Evolutionary conservation across 768 basidiomycete species (phyloP).

Genomic region (Mycena latifolia): DNA sequence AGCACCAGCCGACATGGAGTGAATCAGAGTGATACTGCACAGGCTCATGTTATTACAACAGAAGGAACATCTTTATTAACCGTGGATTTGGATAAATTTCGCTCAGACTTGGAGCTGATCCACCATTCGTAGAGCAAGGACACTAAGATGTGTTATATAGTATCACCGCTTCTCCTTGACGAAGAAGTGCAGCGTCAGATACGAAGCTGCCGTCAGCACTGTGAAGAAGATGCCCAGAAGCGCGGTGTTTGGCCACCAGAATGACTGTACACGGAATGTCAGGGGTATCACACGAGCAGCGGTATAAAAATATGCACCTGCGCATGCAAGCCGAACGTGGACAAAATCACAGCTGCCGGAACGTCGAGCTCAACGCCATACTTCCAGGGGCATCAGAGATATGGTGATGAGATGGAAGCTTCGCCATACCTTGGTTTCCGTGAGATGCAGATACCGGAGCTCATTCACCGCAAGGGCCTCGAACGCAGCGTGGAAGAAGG

Average conservation of each 20-base stretch:
- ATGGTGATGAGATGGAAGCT: neutral
- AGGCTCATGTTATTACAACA: conserved; percentile 14
- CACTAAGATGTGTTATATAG: conserved; percentile 5
- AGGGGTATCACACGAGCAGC: neutral
- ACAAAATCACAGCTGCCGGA: conserved; percentile 95
- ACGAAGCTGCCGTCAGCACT: conserved; percentile 82
- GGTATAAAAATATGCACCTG: conserved; percentile 63
- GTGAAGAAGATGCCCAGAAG: conserved; percentile 90
- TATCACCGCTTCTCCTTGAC: conserved; percentile 81
- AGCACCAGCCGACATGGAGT: neutral
- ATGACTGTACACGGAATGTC: conserved; percentile 62
- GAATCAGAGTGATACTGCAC: neutral
- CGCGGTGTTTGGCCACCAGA: conserved; percentile 98
- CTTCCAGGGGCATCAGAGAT: conserved; percentile 52
- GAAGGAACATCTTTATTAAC: conserved; percentile 9
- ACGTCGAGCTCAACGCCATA: conserved; percentile 98
- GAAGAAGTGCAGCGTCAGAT: conserved; percentile 84
- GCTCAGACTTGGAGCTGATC: neutral
- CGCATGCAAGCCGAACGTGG: conserved; percentile 92
- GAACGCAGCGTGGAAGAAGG: conserved; percentile 99
- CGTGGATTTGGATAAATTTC: conserved; percentile 19
- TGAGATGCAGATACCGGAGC: conserved; percentile 91
- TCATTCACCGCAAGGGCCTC: conserved; percentile 99
- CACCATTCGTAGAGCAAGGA: conserved; percentile 13
- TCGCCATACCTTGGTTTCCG: conserved; percentile 68